Evolutionary conservation across 2,329 filamentous ascomycete genomes (phyloP), one percentile per base, ranked within the genome.

Genomic region (Hypomyces rosellus): DNA sequence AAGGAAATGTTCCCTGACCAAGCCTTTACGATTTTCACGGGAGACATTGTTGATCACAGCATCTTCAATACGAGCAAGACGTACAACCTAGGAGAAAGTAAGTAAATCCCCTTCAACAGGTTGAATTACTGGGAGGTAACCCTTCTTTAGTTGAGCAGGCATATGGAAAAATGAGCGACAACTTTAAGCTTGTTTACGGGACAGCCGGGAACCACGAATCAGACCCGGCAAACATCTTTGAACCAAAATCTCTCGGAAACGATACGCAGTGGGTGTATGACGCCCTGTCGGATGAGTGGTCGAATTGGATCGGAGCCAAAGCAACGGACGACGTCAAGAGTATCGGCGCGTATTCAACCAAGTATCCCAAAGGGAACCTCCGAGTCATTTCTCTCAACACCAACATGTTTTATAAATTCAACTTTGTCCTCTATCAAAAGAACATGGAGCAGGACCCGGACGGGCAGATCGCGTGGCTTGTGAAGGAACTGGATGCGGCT

Each of bases 351-450:
- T 82, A 81, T 60, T 76, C 78, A 3, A 68, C 69, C 7, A 65
- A 68, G 45, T 67, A 74, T 41, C 66, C 71, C 5, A 58, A 62
- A 25, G 70, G 68, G n/a, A 76, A 77, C 53, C 65, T 83, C 20
- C 72, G 77, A 18, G 64, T 84, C 57, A 81, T 83, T 58, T 80
- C 78, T 3, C 67, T 82, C 56, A 82, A 79, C 67, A 81, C 76
- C 16, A 80, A 82, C 60, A 63, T 81, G 54, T 81, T 76, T 64
- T 82, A 83, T 61, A 72, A 69, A n/a, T 64, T 73, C 53, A 82
- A 84, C 66, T 78, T 76, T 60, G 77, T 73, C 65, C 61, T 78
- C 34, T 82, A 79, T 56, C 68, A 74, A 53, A 68, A 74, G 42
- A 66, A 70, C 1, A 74, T 78, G 67, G 52, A 53, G n/a, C 45